phyloP scores from a whole-genome alignment of 352 stramenopile species.

The Phytopythium ostracodes region DNA sequence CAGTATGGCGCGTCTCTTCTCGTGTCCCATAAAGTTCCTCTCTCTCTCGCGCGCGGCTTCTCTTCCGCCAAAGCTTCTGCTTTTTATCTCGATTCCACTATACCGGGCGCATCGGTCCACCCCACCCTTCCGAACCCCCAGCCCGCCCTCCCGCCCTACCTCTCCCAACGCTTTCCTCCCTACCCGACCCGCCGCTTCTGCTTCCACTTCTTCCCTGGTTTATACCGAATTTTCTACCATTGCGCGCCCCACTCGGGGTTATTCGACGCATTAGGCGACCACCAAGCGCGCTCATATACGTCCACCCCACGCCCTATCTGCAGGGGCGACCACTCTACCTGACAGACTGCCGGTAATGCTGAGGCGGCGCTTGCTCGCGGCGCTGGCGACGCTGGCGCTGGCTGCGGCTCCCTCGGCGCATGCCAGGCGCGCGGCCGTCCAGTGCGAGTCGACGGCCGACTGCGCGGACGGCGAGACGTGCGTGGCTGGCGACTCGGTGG shows the following conservation, averaged over 20 bases:
- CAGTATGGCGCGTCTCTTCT: background rate
- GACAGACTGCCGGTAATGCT: background rate
- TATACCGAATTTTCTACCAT: too few species aligned
- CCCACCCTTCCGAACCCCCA: too few species aligned
- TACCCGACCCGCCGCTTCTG: too few species aligned
- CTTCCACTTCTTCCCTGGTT: too few species aligned
- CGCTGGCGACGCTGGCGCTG: constrained; percentile 12
- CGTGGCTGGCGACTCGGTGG: constrained; percentile 63
- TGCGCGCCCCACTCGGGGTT: too few species aligned
- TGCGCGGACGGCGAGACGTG: constrained; percentile 61
- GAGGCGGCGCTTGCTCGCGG: constrained; percentile 3
- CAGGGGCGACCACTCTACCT: background rate
- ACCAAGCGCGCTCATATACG: background rate
- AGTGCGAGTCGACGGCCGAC: constrained; percentile 55
- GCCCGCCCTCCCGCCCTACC: background rate
- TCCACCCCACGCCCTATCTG: background rate
- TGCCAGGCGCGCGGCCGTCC: constrained; percentile 34
- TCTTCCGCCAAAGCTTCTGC: background rate
- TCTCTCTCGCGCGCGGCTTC: background rate
- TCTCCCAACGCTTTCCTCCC: background rate
- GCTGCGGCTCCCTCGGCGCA: background rate
- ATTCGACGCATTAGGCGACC: background rate
- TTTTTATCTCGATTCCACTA: background rate
- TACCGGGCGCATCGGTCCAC: background rate
- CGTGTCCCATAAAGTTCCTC: background rate